Evolutionary conservation across 495 filamentous ascomycete genomes (phyloP), one percentile per base, ranked within the genome.

Genomic region (Durotheca rogersii): DNA sequence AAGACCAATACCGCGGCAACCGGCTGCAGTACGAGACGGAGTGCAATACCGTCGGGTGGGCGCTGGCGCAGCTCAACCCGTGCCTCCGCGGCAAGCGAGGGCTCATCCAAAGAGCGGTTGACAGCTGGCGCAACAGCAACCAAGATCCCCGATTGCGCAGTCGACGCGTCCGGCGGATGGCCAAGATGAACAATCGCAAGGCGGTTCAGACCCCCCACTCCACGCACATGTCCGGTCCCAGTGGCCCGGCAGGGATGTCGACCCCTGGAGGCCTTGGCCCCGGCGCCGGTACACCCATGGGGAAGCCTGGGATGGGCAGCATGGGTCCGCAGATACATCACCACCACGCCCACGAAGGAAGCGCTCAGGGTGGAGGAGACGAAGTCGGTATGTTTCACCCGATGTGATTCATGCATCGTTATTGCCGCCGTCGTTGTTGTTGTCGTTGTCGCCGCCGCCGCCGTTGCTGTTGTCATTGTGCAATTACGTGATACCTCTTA

Each of bases 121-220:
- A 98, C 70, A 96, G 92, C 68, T 97, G 93, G 93, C 76, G 93
- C 37, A 98, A 98, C 69, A 97, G 94, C 77, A 97, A 97, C 69
- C 90, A 95, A 70, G 93, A 98, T 56, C 87, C 88, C 14, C 79
- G 90, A 52, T 71, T 97, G 60, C 82, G 93, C 61, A 96, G 91
- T 70, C 74, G 93, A 64, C 81, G 93, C 45, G 93, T 98, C 31
- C 81, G 94, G 46, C 79, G 93, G 44, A 91, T 93, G 88, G 90
- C 90, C 43, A 98, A 97, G 76, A 88, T 96, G 65, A 90, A 82
- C 72, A 89, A 80, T 60, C 82, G 93, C 54, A 90, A 89, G 68
- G 78, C 83, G 37, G 78, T 68, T 33, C 67, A 71, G 30, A 67
- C 69, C 19, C 72, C 73, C 18, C 77, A 78, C 47, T 57, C 69